Evolutionary conservation across 2,329 filamentous ascomycete species (phyloP), one percentile per base, ranked within the genome.

Genomic region (Podosphaera fusca): DNA sequence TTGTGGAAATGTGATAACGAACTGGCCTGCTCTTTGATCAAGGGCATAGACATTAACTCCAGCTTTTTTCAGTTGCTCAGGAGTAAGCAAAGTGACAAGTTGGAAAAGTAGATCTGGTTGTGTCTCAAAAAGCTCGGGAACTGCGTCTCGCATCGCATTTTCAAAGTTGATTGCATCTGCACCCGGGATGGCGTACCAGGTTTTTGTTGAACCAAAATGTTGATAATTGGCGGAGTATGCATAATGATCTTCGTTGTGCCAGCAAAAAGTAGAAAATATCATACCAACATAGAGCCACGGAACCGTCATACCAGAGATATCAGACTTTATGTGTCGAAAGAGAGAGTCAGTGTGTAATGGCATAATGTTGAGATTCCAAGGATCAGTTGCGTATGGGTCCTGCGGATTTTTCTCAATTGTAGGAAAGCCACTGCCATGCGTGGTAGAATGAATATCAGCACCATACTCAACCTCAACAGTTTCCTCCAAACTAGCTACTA

Each of bases 231-330:
- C 85, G 0, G 92, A 98, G 67, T 96, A 98, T 1, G 92, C 84
- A 67, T 95, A 95, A 67, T 98, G 92, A 65, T 98, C 92, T 66
- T 98, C 92, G 61, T 95, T 95, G 68, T 98, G 92, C 92, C 92
- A 98, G 70, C 92, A 98, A 67, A 98, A 98, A 0, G 92, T 96
- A 0, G 92, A 98, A 68, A 98, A 98, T 45, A 94, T 94, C 92
- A 98, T 98, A 60, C 92, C 92, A 3, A 98, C 92, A 67, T 98
- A 98, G 2, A 98, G 81, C 92, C 92, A 98, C 0, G 92, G 92
- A 6, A 98, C 90, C 0, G 92, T 98, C 92, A 98, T 98, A 42
- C 92, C 92, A 1, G 92, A 96, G 56, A 98, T 94, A 66, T 98
- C 92, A 0, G 90, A 87, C 69, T 96, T 96, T 74, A 98, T 96